Percentiles rank a stretch among this genome's conserved stretches.
phyloP scores from a whole-genome alignment of 1,284 basidiomycete genomes.

The Phlebopus sp. region DNA sequence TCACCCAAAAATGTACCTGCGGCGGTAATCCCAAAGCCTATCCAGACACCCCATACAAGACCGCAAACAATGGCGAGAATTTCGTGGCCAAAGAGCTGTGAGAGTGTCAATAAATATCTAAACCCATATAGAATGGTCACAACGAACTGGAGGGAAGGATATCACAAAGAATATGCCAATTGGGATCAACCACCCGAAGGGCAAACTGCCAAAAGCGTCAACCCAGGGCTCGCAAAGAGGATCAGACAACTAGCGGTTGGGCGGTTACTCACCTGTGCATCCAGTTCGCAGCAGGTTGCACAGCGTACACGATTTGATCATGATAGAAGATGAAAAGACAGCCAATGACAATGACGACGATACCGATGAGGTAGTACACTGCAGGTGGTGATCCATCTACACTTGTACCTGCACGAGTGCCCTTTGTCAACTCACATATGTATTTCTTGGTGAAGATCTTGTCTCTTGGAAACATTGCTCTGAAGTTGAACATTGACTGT shows the following conservation, averaged over 20 bases:
- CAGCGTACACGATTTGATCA: slow-evolving; percentile 58
- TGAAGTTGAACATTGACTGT: slow-evolving; percentile 43
- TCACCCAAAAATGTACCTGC: slow-evolving; percentile 49
- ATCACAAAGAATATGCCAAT: slow-evolving; percentile 77
- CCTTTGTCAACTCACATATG: slow-evolving; percentile 40
- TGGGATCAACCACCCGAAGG: slow-evolving; percentile 77
- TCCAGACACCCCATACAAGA: slow-evolving; percentile 49
- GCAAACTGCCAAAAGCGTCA: slow-evolving; percentile 30
- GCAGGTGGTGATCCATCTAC: slow-evolving; percentile 4
- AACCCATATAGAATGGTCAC: background rate
- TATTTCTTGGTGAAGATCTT: slow-evolving; percentile 28
- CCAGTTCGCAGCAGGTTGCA: slow-evolving; percentile 64
- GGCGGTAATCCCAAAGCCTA: slow-evolving; percentile 48
- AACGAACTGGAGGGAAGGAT: slow-evolving; percentile 68
- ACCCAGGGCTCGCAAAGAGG: slow-evolving; percentile 1
- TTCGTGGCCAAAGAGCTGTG: slow-evolving; percentile 41
- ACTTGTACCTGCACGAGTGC: background rate
- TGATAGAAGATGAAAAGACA: slow-evolving; percentile 60
- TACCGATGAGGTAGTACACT: slow-evolving; percentile 52
- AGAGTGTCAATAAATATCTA: slow-evolving; percentile 3
- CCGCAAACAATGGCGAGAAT: slow-evolving; percentile 53
- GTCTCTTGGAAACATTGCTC: slow-evolving; percentile 33
- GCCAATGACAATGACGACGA: slow-evolving; percentile 46
- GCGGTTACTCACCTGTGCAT: slow-evolving; percentile 50
- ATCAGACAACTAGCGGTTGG: background rate